Percentiles rank a stretch among this genome's conserved stretches.
phyloP scores from a whole-genome alignment of 2,329 filamentous ascomycete species.

The Fusarium stilboides region DNA sequence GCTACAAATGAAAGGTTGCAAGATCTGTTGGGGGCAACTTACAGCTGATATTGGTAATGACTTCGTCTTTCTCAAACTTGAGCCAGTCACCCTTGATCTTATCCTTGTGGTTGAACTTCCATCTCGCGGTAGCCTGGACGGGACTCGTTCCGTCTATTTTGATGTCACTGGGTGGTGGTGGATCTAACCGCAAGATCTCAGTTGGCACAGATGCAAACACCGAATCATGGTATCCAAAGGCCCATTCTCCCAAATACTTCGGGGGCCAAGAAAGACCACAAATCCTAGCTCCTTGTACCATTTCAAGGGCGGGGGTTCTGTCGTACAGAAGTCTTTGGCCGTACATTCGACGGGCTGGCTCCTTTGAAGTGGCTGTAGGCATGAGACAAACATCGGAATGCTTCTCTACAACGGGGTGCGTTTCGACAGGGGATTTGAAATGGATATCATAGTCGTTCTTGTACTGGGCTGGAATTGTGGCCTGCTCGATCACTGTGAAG shows the following conservation, averaged over 20 bases:
- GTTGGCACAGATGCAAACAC: constrained; percentile 64
- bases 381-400: constrained; percentile 58
- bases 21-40: constrained; percentile 48
- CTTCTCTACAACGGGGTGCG: constrained; percentile 61
- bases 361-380: constrained; percentile 62
- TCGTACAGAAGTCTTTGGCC: constrained; percentile 64
- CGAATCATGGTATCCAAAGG: constrained; percentile 71
- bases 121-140: constrained; percentile 65
- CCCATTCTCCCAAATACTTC: constrained; percentile 70
- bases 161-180: constrained; percentile 63
- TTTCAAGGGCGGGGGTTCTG: constrained; percentile 62
- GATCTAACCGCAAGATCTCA: constrained; percentile 64
- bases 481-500: constrained; percentile 63
- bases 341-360: constrained; percentile 64
- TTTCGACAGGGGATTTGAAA: constrained; percentile 58
- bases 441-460: constrained; percentile 69
- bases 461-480: constrained; percentile 57
- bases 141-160: constrained; percentile 63
- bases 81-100: constrained; percentile 63
- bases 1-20: neutral
- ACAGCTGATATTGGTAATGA: constrained; percentile 75
- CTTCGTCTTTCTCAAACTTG: constrained; percentile 76
- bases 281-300: constrained; percentile 65
- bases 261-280: constrained; percentile 67
- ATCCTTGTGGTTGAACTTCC: constrained; percentile 67